phyloP scores from a whole-genome alignment of 805 yeast genomes.

The Sporopachydermia quercuum region DNA sequence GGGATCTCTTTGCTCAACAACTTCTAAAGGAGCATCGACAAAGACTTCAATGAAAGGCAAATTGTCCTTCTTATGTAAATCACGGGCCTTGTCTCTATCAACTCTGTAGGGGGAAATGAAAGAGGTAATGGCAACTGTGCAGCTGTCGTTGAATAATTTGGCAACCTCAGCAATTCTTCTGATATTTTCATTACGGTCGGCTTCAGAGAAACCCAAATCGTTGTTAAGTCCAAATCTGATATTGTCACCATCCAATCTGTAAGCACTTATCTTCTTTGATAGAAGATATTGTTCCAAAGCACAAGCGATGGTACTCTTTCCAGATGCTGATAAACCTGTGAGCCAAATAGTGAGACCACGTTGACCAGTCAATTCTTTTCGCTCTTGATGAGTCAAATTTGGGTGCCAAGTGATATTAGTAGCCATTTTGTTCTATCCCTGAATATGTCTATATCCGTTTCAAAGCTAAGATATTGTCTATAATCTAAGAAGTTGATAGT shows the following conservation, averaged over 20 bases:
- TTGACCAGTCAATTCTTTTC: slow-evolving; percentile 58
- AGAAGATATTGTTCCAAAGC: slow-evolving; percentile 77
- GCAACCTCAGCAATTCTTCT: slow-evolving; percentile 92
- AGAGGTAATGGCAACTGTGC: slow-evolving; percentile 74
- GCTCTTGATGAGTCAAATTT: slow-evolving; percentile 73
- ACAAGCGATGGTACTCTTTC: slow-evolving; percentile 89
- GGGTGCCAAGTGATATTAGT: slow-evolving; percentile 95
- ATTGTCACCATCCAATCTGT: slow-evolving; percentile 91
- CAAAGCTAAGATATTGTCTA: too few relatives aligned
- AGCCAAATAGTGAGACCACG: slow-evolving; percentile 88
- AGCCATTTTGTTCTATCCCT: slow-evolving; percentile 66
- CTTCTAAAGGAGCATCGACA: slow-evolving; percentile 85
- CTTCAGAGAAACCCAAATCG: slow-evolving; percentile 84
- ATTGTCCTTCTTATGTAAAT: slow-evolving; percentile 58
- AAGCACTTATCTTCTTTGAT: slow-evolving; percentile 54
- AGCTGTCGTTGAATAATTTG: slow-evolving; percentile 86
- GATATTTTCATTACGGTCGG: slow-evolving; percentile 87
- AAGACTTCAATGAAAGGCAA: slow-evolving; percentile 82
- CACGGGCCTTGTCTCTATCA: slow-evolving; percentile 78
- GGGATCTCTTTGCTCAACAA: slow-evolving; percentile 95
- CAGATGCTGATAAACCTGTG: slow-evolving; percentile 91
- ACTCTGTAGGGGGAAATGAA: slow-evolving; percentile 83
- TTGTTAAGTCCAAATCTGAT: slow-evolving; percentile 89
- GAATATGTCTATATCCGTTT: too few relatives aligned
- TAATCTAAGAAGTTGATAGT: too few relatives aligned